A percentile compares a stretch with the other conserved stretches of the same genome.
These are phyloP conservation scores for Pyricularia pennisetigena DNA, from an alignment of 2,329 filamentous ascomycete species.

Conservation along the genomic window DNA sequence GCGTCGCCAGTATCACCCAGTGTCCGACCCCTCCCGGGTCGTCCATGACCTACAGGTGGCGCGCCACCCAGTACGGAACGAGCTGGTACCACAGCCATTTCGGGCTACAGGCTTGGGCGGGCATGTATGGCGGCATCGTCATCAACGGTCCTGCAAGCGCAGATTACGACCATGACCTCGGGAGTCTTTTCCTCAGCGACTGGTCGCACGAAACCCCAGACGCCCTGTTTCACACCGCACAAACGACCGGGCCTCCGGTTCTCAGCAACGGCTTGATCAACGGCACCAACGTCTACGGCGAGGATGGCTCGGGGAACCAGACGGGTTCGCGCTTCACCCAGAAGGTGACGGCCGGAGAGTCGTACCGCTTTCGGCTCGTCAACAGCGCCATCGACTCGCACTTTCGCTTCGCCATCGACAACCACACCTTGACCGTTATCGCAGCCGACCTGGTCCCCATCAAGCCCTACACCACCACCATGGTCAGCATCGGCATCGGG, in stretches of 20 bases:
- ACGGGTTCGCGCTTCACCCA: constrained; percentile 1
- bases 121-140: constrained; percentile 49
- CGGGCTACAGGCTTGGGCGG: constrained; percentile 36
- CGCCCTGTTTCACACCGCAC: constrained; percentile 19
- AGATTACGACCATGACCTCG: constrained; percentile 55
- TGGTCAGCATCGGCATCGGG: constrained; percentile 46
- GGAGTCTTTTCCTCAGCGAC: constrained; percentile 47
- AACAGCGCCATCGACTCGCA: constrained; percentile 43
- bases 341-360: constrained; percentile 30
- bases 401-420: constrained; percentile 47
- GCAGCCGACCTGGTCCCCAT: constrained; percentile 54
- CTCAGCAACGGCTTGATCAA: constrained; percentile 6
- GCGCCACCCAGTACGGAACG: constrained; percentile 42
- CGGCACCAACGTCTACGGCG: constrained; percentile 4
- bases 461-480: constrained; percentile 50
- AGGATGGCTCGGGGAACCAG: neutral
- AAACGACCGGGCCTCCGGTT: constrained; percentile 15
- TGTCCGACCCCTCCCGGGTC: constrained; percentile 27
- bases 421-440: constrained; percentile 53
- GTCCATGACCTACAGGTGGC: constrained; percentile 39
- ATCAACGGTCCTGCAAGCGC: constrained; percentile 49
- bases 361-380: constrained; percentile 49
- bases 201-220: constrained; percentile 41
- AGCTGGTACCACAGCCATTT: constrained; percentile 55
- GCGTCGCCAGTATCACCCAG: constrained; percentile 26